Evolutionary conservation across 768 basidiomycete species (phyloP).

Genomic region (Steccherinum ochraceum): DNA sequence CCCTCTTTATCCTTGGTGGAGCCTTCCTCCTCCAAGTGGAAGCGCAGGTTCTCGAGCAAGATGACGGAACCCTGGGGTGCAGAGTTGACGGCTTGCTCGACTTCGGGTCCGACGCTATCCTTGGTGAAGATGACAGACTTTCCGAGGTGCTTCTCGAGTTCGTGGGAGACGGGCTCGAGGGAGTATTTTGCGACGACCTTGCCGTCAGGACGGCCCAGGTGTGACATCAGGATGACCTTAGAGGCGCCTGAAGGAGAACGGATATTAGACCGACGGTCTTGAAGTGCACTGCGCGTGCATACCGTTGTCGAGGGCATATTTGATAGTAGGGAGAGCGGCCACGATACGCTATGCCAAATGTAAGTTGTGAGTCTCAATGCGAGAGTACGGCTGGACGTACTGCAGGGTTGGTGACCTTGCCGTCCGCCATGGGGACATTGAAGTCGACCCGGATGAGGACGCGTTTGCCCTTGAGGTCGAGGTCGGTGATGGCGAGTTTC

Average conservation of each 20-base stretch:
- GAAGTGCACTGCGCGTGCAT: slow-evolving; percentile 8
- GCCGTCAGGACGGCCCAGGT: slow-evolving; percentile 95
- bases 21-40: slow-evolving; percentile 98
- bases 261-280: slow-evolving; percentile 3
- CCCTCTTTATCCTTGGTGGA: slow-evolving; percentile 91
- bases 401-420: slow-evolving; percentile 93
- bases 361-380: slow-evolving; percentile 2
- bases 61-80: slow-evolving; percentile 68
- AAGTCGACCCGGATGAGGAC: slow-evolving; percentile 95
- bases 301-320: slow-evolving; percentile 88
- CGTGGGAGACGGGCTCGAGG: slow-evolving; percentile 77
- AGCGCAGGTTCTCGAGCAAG: slow-evolving; percentile 95
- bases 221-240: slow-evolving; percentile 91
- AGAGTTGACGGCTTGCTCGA: slow-evolving; percentile 69
- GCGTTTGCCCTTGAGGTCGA: slow-evolving; percentile 80
- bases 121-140: slow-evolving; percentile 73
- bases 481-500: slow-evolving; percentile 90
- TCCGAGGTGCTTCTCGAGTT: slow-evolving; percentile 68
- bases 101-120: slow-evolving; percentile 82
- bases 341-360: slow-evolving; percentile 72
- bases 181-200: slow-evolving; percentile 86
- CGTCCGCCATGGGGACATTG: slow-evolving; percentile 89
- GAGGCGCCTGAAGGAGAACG: slow-evolving; percentile 52
- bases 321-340: slow-evolving; percentile 92
- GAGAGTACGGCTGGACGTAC: slow-evolving; percentile 42